Conservation (phyloP, 2,329 filamentous ascomycete species). For the Colletotrichum sojae region DNA sequence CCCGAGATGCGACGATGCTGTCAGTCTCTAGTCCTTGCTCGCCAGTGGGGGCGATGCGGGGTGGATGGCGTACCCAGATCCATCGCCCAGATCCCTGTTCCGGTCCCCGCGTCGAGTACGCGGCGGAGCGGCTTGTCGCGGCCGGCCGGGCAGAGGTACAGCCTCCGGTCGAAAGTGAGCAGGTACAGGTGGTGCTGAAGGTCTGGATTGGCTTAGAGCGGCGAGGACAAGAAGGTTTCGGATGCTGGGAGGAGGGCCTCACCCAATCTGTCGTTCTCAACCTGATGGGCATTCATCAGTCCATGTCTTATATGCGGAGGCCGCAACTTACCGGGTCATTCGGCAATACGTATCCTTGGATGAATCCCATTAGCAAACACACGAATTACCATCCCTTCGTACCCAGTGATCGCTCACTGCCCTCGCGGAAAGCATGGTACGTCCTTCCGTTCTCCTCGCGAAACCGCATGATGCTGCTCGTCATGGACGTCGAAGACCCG, state of each 20-base stretch:
- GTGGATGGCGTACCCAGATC: constrained; percentile 53
- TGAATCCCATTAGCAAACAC: background rate
- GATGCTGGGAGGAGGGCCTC: background rate
- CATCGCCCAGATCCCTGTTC: constrained; percentile 62
- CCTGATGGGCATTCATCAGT: constrained; percentile 18
- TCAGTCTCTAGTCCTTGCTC: no score
- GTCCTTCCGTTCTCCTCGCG: constrained; percentile 57
- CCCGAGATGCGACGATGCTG: no score
- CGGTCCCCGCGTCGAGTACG: constrained; percentile 64
- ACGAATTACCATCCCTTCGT: background rate
- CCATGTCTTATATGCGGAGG: background rate
- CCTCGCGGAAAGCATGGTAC: constrained; percentile 53
- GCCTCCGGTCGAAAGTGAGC: constrained; percentile 45
- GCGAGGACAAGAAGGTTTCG: no score
- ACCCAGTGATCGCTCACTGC: constrained; percentile 20
- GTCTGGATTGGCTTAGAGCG: constrained; percentile 29
- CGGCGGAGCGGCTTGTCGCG: constrained; percentile 30
- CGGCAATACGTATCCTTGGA: constrained; percentile 45
- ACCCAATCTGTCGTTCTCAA: constrained; percentile 46
- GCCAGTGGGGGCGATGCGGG: no score
- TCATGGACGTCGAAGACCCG: constrained; percentile 49
- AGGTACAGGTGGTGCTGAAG: constrained; percentile 48
- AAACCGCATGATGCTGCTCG: constrained; percentile 54
- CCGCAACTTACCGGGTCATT: constrained; percentile 45
- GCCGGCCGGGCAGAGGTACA: constrained; percentile 43